phyloP scores from a whole-genome alignment of 352 stramenopile genomes.

The Saprolegnia diclina region DNA sequence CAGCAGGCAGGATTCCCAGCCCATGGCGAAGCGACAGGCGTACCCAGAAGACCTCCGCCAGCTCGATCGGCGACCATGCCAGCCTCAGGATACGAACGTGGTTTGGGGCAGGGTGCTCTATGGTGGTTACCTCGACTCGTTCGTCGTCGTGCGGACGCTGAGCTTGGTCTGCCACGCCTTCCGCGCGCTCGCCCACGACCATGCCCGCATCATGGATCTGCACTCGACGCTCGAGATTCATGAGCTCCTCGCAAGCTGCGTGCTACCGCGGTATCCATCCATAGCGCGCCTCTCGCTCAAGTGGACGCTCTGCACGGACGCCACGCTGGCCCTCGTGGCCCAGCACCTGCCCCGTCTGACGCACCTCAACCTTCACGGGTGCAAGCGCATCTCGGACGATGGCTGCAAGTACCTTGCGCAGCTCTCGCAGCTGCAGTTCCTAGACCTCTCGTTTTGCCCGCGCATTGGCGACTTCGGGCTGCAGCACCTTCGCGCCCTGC shows the following conservation, averaged over 20 bases:
- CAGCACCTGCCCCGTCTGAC: conserved; percentile 5
- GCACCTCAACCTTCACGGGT: conserved; percentile 23
- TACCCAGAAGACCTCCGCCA: too few relatives aligned
- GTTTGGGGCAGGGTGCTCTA: conserved; percentile 1
- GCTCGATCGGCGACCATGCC: too few relatives aligned
- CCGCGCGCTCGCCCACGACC: background rate
- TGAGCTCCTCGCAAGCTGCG: background rate
- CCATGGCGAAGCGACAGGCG: too few relatives aligned
- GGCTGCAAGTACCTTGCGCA: background rate
- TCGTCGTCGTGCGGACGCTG: conserved; percentile 17
- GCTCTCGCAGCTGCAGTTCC: background rate
- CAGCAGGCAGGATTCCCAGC: too few relatives aligned
- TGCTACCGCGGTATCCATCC: conserved; percentile 14
- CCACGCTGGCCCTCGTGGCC: background rate
- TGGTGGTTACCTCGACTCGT: conserved; percentile 20
- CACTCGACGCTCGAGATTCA: conserved; percentile 13
- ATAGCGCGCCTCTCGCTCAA: conserved; percentile 10
- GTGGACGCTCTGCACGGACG: conserved; percentile 11
- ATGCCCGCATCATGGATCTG: conserved; percentile 6
- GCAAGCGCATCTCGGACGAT: conserved; percentile 7
- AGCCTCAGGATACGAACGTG: too few relatives aligned
- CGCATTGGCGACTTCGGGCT: conserved; percentile 7
- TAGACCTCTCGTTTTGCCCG: conserved; percentile 20
- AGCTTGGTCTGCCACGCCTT: conserved; percentile 4
- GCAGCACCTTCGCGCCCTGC: background rate